Evolutionary conservation across 1,284 basidiomycete genomes (phyloP).

Genomic region (Cystobasidium pallidum): DNA sequence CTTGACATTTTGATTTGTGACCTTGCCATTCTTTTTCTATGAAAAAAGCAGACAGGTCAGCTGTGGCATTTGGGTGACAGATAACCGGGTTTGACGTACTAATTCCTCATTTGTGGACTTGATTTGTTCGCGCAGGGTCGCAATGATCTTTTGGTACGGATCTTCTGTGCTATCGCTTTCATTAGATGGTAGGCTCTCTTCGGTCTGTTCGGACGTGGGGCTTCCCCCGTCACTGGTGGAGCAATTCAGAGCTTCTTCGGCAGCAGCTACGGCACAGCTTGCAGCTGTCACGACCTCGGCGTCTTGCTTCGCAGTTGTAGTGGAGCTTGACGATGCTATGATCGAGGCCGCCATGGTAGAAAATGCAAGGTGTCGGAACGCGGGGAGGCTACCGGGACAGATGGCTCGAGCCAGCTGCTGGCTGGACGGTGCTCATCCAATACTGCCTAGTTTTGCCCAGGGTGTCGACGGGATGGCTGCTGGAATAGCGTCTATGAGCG

Average conservation of each 20-base stretch:
- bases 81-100: neutral
- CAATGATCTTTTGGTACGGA: conserved; percentile 32
- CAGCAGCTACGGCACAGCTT: conserved; percentile 11
- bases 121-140: conserved; percentile 25
- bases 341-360: conserved; percentile 5
- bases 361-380: neutral
- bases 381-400: conserved; percentile 23
- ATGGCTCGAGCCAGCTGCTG: conserved; percentile 29
- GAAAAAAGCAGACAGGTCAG: neutral
- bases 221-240: conserved; percentile 10
- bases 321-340: conserved; percentile 9
- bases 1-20: conserved; percentile 27
- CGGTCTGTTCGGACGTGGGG: conserved; percentile 1
- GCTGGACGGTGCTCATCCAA: conserved; percentile 18
- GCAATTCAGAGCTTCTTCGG: neutral
- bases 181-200: conserved; percentile 2
- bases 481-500: neutral
- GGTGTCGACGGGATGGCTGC: neutral
- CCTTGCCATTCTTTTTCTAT: conserved; percentile 37
- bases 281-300: neutral
- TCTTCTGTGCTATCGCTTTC: conserved; percentile 11
- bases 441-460: neutral
- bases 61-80: too few relatives aligned
- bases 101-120: conserved; percentile 32
- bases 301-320: neutral